Evolutionary conservation across 2,329 filamentous ascomycete genomes (phyloP).

Genomic region (Xylariaceae sp.): DNA sequence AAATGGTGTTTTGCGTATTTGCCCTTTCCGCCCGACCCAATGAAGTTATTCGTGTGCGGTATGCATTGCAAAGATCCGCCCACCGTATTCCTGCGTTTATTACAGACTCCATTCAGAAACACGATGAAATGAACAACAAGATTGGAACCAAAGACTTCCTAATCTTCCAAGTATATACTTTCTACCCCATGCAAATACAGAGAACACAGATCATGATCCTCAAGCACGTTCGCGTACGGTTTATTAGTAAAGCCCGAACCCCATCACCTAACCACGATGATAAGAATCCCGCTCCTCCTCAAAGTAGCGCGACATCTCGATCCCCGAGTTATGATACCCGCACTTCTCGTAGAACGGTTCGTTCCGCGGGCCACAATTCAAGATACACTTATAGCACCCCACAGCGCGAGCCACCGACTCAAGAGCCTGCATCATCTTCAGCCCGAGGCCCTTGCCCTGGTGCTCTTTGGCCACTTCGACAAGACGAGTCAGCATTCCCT

Average conservation of each 20-base stretch:
- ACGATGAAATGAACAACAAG: not conserved
- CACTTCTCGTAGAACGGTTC: slow-evolving; percentile 65
- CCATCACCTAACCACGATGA: slow-evolving; percentile 21
- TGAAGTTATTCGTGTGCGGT: too few relatives aligned
- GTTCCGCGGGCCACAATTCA: slow-evolving; percentile 75
- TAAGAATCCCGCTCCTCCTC: slow-evolving; percentile 27
- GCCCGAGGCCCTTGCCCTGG: slow-evolving; percentile 74
- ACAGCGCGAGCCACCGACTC: slow-evolving; percentile 68
- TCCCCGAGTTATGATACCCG: slow-evolving; percentile 30
- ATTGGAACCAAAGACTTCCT: not conserved
- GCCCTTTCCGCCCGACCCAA: too few relatives aligned
- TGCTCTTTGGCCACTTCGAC: slow-evolving; percentile 64
- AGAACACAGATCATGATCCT: not conserved
- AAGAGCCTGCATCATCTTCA: slow-evolving; percentile 72
- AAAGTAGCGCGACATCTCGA: slow-evolving; percentile 33
- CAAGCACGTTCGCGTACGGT: not conserved
- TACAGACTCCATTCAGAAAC: not conserved
- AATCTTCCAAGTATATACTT: too few relatives aligned
- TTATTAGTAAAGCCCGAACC: not conserved
- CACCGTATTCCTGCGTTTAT: too few relatives aligned
- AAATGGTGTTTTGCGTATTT: too few relatives aligned
- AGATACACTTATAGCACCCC: slow-evolving; percentile 77
- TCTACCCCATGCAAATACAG: not conserved
- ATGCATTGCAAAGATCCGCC: too few relatives aligned
- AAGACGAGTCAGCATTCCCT: slow-evolving; percentile 1